phyloP scores from a whole-genome alignment of 371 early-diverging fungal genomes.

The Syncephalastrum contaminatum region DNA sequence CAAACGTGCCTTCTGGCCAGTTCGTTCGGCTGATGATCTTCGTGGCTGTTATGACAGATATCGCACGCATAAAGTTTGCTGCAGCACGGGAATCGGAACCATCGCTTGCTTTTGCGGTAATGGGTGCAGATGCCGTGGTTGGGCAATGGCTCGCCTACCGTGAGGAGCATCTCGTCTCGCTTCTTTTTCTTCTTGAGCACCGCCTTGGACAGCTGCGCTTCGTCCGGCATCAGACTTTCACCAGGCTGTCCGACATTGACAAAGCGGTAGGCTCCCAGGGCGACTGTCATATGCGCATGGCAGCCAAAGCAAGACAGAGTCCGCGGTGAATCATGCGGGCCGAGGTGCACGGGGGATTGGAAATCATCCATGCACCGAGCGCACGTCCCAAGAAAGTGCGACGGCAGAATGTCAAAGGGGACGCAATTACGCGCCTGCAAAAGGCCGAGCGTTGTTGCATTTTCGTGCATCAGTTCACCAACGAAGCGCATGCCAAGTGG shows the following conservation, averaged over 20 bases:
- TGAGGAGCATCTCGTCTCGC: constrained; percentile 41
- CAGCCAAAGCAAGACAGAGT: constrained; percentile 56
- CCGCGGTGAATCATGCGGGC: constrained; percentile 33
- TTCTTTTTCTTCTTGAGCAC: constrained; percentile 44
- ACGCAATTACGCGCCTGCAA: constrained; percentile 71
- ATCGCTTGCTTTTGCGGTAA: constrained; percentile 90
- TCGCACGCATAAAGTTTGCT: constrained; percentile 85
- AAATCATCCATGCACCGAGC: constrained; percentile 43
- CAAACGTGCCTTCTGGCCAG: constrained; percentile 90
- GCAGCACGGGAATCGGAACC: constrained; percentile 96
- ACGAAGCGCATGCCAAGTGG: constrained; percentile 52
- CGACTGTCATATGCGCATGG: constrained; percentile 45
- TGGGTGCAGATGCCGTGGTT: constrained; percentile 90
- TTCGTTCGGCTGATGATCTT: constrained; percentile 61
- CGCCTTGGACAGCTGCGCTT: constrained; percentile 23
- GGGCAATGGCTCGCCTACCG: constrained; percentile 75
- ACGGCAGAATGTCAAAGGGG: constrained; percentile 68
- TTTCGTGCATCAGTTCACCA: constrained; percentile 57
- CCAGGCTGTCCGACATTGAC: constrained; percentile 49
- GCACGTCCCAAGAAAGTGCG: constrained; percentile 67
- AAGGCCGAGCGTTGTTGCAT: constrained; percentile 62
- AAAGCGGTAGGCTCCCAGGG: constrained; percentile 49
- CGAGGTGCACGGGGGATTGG: constrained; percentile 21
- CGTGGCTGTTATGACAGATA: constrained; percentile 86
- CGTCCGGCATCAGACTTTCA: constrained; percentile 31